Conservation (phyloP, 129 eudicot genomes). For the Flaveria bidentis region DNA sequence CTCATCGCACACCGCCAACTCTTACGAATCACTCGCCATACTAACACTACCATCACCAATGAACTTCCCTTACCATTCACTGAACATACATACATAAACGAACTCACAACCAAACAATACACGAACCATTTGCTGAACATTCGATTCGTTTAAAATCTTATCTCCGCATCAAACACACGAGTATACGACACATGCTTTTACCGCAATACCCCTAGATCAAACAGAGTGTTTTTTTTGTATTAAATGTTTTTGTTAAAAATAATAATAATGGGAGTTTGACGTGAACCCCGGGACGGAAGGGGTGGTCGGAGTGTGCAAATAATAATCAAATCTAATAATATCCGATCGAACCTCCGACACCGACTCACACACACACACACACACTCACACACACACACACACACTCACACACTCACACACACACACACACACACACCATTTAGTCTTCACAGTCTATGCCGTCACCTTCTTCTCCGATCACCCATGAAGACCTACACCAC, state of each 20-base stretch:
- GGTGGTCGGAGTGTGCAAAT: constrained; percentile 24
- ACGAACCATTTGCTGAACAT: no score
- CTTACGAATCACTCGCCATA: no score
- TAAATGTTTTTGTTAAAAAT: neutral
- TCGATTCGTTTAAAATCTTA: no score
- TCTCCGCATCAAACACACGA: no score
- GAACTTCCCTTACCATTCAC: no score
- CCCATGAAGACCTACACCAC: constrained; percentile 58
- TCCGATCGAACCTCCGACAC: neutral
- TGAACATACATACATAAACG: no score
- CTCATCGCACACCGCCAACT: no score
- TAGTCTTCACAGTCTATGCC: constrained; percentile 15
- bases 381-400: neutral
- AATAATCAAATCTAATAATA: constrained; percentile 31
- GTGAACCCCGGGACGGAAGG: constrained; percentile 17
- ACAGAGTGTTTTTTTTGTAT: neutral
- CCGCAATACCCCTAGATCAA: neutral
- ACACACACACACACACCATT: neutral
- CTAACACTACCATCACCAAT: no score
- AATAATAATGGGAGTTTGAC: constrained; percentile 26
- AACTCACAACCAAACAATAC: no score
- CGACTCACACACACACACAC: neutral
- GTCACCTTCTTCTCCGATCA: constrained; percentile 32
- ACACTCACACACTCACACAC: neutral
- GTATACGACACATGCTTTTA: no score